Conservation (phyloP, 176 grass and related monocot species). For the Microstegium vimineum region DNA sequence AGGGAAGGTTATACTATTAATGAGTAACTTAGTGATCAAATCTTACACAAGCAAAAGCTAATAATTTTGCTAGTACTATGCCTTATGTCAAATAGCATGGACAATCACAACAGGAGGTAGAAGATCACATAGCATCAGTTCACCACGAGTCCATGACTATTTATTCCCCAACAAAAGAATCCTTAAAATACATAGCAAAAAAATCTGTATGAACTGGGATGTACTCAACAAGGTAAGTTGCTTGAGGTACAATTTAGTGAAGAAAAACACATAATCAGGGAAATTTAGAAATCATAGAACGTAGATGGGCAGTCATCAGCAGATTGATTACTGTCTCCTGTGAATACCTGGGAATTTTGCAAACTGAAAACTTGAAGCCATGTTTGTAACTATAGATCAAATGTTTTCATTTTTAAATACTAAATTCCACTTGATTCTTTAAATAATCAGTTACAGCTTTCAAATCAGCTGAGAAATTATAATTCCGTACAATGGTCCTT, state of each 20-base stretch:
- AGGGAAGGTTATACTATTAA: neutral
- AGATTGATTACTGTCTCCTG: neutral
- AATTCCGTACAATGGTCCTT: neutral
- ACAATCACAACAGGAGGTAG: neutral
- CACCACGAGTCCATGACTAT: neutral
- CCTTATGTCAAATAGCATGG: neutral
- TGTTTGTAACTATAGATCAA: slow-evolving; percentile 2
- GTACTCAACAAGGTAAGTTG: neutral
- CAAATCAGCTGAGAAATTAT: neutral
- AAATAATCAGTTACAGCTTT: neutral
- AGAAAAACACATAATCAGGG: neutral
- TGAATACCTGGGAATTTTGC: neutral
- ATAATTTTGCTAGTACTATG: neutral
- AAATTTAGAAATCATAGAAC: neutral
- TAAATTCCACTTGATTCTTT: neutral
- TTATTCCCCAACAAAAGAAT: neutral
- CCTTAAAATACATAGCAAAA: neutral
- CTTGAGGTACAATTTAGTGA: neutral
- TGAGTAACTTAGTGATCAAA: neutral
- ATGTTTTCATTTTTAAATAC: neutral
- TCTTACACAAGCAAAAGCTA: neutral
- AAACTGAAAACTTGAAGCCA: neutral
- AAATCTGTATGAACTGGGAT: neutral
- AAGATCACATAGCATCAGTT: neutral
- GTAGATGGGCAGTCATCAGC: neutral